Percentiles rank a stretch among this genome's conserved stretches.
phyloP scores from a whole-genome alignment of 2,329 filamentous ascomycete genomes.

The Monosporascus sp. region DNA sequence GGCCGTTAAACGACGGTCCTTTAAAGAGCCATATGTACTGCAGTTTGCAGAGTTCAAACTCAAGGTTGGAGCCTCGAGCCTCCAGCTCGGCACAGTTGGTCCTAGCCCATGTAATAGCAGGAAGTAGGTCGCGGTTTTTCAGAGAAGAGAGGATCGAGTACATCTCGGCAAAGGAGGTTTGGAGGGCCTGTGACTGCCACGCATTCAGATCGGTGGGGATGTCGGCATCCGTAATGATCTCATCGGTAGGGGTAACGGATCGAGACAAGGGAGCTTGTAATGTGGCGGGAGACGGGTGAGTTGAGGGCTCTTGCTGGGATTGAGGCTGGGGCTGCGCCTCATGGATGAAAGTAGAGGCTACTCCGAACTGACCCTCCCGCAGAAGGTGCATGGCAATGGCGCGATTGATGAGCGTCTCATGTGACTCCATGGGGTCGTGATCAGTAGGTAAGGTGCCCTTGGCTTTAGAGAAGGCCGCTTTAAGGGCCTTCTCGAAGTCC shows the following conservation, averaged over 20 bases:
- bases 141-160: slow-evolving; percentile 81
- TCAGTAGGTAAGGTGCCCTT: slow-evolving; percentile 68
- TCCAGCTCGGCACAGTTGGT: slow-evolving; percentile 67
- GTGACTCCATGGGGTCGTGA: slow-evolving; percentile 71
- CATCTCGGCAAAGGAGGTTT: slow-evolving; percentile 80
- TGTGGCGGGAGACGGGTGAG: slow-evolving; percentile 21
- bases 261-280: slow-evolving; percentile 5
- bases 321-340: slow-evolving; percentile 49
- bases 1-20: slow-evolving; percentile 48
- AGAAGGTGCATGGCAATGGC: slow-evolving; percentile 96
- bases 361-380: slow-evolving; percentile 86
- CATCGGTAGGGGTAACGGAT: slow-evolving; percentile 15
- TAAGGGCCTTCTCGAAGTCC: slow-evolving; percentile 78
- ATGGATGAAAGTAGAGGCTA: slow-evolving; percentile 76
- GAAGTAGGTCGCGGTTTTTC: slow-evolving; percentile 66
- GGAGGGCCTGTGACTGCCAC: slow-evolving; percentile 62
- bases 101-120: slow-evolving; percentile 84
- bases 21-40: slow-evolving; percentile 88
- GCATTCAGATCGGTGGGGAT: slow-evolving; percentile 46
- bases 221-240: slow-evolving; percentile 23
- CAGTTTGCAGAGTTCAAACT: slow-evolving; percentile 87
- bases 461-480: slow-evolving; percentile 70
- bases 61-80: slow-evolving; percentile 79
- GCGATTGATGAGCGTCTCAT: slow-evolving; percentile 76
- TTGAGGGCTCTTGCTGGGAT: slow-evolving; percentile 2